These are phyloP conservation scores for Lactifluus piperatus DNA, from an alignment of 768 basidiomycete genomes.

Conservation along the genomic window DNA sequence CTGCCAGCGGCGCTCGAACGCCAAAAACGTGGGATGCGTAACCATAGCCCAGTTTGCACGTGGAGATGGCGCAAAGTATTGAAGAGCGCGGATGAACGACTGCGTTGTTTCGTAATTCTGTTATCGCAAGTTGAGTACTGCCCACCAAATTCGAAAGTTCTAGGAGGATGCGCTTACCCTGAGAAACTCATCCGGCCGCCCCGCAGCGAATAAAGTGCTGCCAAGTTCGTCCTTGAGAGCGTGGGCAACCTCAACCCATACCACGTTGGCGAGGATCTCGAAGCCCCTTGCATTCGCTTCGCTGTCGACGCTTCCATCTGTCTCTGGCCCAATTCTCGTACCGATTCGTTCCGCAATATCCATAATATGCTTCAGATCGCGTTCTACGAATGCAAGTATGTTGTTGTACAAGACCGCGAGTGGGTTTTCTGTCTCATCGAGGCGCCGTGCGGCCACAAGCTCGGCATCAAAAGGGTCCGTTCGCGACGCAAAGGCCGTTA, in stretches of 20 bases:
- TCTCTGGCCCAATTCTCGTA: constrained; percentile 34
- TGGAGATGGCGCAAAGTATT: constrained; percentile 71
- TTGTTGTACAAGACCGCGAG: constrained; percentile 75
- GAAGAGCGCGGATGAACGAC: constrained; percentile 74
- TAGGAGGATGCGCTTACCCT: constrained; percentile 41
- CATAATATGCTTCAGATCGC: constrained; percentile 68
- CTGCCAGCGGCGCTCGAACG: constrained; percentile 88
- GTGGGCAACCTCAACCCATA: constrained; percentile 79
- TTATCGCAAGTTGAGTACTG: neutral
- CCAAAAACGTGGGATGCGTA: constrained; percentile 52
- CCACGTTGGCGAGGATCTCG: constrained; percentile 77
- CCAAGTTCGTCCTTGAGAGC: constrained; percentile 85
- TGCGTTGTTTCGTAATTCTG: constrained; percentile 83
- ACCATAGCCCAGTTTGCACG: constrained; percentile 66
- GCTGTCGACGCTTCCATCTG: constrained; percentile 2
- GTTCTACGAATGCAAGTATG: constrained; percentile 70
- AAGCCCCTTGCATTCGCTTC: constrained; percentile 40
- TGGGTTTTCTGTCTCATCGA: constrained; percentile 59
- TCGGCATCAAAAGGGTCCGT: constrained; percentile 33
- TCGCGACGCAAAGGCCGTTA: constrained; percentile 39
- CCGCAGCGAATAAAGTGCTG: constrained; percentile 76
- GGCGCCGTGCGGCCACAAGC: constrained; percentile 36
- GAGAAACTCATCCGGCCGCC: constrained; percentile 83
- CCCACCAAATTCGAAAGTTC: too few species aligned
- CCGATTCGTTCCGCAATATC: constrained; percentile 63